phyloP scores from a whole-genome alignment of 495 filamentous ascomycete genomes.

The Glarea lozoyensis region DNA sequence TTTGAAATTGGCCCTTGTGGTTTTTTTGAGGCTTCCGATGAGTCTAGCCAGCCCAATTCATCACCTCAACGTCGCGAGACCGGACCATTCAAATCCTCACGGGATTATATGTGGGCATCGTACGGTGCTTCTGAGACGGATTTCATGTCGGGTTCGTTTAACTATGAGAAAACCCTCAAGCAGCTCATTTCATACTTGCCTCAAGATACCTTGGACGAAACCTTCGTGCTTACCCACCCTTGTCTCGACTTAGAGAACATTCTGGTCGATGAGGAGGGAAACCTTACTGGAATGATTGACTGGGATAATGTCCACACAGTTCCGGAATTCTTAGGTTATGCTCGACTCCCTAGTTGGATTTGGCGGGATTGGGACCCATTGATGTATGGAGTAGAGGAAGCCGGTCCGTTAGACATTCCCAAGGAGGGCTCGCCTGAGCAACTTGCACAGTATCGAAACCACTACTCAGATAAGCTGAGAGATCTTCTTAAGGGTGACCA shows the following conservation, averaged over 20 bases:
- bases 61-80: neutral
- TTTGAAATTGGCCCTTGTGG: too few species aligned
- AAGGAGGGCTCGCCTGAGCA: neutral
- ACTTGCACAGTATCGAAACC: neutral
- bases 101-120: neutral
- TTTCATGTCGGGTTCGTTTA: neutral
- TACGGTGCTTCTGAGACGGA: neutral
- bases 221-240: neutral
- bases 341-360: neutral
- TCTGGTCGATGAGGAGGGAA: neutral
- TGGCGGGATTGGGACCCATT: neutral
- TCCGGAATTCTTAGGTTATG: neutral
- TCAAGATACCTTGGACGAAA: too few species aligned
- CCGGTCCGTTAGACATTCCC: neutral
- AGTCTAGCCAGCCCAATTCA: neutral
- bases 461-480: too few species aligned
- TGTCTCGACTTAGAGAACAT: neutral
- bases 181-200: too few species aligned
- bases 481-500: too few species aligned
- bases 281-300: neutral
- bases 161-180: too few species aligned
- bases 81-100: neutral
- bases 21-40: too few species aligned
- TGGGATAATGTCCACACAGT: neutral
- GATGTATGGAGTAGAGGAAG: neutral